Conservation (phyloP, 768 basidiomycete species). For the Mycena kentingensis region DNA sequence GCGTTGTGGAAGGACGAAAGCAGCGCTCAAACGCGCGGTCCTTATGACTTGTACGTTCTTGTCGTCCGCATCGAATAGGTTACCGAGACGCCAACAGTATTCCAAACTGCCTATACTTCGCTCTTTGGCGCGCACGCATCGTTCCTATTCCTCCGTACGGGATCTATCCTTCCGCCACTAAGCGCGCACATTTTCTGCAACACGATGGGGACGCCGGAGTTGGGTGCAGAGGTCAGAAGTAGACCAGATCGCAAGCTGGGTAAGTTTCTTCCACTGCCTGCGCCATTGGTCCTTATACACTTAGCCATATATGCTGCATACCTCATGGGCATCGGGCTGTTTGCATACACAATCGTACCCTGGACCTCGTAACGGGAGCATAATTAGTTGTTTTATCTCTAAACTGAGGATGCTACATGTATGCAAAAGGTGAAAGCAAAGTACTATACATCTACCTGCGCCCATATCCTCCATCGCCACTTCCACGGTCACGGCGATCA, state of each 20-base stretch:
- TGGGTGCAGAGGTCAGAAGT: constrained; percentile 52
- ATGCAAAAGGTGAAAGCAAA: too few relatives aligned
- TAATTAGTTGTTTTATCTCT: too few relatives aligned
- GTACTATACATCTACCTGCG: too few relatives aligned
- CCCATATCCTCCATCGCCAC: background rate
- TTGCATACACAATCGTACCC: background rate
- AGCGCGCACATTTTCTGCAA: constrained; percentile 91
- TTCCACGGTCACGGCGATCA: background rate
- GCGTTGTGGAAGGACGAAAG: constrained; percentile 63
- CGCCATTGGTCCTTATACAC: background rate
- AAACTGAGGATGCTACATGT: too few relatives aligned
- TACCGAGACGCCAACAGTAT: constrained; percentile 49
- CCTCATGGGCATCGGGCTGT: constrained; percentile 8
- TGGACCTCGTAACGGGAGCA: constrained; percentile 12
- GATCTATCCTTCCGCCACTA: constrained; percentile 77
- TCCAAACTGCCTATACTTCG: constrained; percentile 90
- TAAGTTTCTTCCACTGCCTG: constrained; percentile 32
- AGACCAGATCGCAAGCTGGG: constrained; percentile 55
- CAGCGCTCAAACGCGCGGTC: constrained; percentile 66
- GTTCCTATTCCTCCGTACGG: constrained; percentile 83
- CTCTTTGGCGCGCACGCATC: too few relatives aligned
- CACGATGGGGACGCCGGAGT: constrained; percentile 85
- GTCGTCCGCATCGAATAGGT: background rate
- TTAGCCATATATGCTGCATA: constrained; percentile 11
- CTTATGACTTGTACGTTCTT: constrained; percentile 51